A percentile compares a stretch with the other conserved stretches of the same genome.
Conservation (phyloP, 495 filamentous ascomycete genomes). For the Arthonia radiata region DNA sequence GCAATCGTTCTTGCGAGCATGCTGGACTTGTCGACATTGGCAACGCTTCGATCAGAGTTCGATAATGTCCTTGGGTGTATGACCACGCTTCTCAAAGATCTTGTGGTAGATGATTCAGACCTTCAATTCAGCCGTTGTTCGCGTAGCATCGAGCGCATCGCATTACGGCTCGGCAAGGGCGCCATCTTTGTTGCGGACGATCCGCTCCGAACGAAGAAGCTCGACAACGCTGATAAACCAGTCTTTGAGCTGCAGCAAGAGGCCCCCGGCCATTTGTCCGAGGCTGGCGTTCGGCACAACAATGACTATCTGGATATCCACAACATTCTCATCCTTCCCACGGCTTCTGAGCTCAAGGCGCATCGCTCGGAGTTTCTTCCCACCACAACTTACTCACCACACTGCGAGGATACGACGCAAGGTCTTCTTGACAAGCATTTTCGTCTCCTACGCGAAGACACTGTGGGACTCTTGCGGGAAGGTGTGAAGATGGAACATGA, state of each 20-base stretch:
- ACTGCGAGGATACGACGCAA: constrained; percentile 22
- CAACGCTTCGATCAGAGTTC: constrained; percentile 4
- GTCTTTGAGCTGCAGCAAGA: constrained; percentile 19
- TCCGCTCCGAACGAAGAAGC: constrained; percentile 3
- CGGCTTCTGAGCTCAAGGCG: constrained; percentile 30
- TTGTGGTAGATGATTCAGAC: constrained; percentile 10
- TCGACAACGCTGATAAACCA: background rate
- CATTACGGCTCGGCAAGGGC: constrained; percentile 9
- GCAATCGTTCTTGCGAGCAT: background rate
- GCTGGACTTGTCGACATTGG: constrained; percentile 1
- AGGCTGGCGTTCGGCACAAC: constrained; percentile 32
- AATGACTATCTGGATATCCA: constrained; percentile 37
- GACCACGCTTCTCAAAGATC: constrained; percentile 10
- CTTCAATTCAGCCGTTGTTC: constrained; percentile 10
- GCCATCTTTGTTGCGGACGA: background rate
- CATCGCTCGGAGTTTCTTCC: constrained; percentile 34
- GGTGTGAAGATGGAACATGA: constrained; percentile 20
- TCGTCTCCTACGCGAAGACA: constrained; percentile 40
- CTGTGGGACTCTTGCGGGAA: constrained; percentile 34
- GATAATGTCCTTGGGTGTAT: constrained; percentile 4
- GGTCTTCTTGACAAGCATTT: constrained; percentile 48
- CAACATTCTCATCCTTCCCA: constrained; percentile 39
- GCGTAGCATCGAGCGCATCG: constrained; percentile 10
- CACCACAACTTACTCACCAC: too few species aligned
- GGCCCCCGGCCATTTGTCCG: constrained; percentile 26